phyloP scores from a whole-genome alignment of 805 yeast genomes.

The Lipomyces orientalis region DNA sequence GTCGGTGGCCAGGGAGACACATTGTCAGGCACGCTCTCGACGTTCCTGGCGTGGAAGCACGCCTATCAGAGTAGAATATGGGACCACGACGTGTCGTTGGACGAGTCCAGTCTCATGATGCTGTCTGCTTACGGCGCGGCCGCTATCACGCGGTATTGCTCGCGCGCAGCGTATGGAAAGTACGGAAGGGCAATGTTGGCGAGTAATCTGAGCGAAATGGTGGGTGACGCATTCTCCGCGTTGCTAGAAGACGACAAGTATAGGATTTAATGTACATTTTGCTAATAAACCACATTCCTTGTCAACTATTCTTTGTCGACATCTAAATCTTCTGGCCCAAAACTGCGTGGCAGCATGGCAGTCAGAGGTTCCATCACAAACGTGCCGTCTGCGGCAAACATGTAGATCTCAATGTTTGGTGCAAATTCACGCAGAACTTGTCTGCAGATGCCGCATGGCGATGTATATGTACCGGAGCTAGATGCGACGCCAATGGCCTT shows the following conservation, averaged over 20 bases:
- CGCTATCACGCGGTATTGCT: constrained; percentile 67
- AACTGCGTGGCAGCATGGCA: constrained; percentile 76
- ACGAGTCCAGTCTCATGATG: constrained; percentile 44
- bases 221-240: constrained; percentile 66
- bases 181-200: constrained; percentile 85
- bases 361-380: constrained; percentile 51
- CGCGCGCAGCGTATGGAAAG: constrained; percentile 64
- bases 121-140: constrained; percentile 71
- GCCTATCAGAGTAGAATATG: constrained; percentile 67
- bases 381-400: constrained; percentile 66
- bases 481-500: constrained; percentile 71
- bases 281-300: background rate
- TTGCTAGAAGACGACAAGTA: constrained; percentile 44
- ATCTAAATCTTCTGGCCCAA: constrained; percentile 76
- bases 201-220: constrained; percentile 71
- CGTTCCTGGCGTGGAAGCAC: constrained; percentile 78
- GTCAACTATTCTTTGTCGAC: constrained; percentile 12
- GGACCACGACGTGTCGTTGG: constrained; percentile 52
- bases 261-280: constrained; percentile 15
- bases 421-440: constrained; percentile 88
- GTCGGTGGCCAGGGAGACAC: constrained; percentile 99
- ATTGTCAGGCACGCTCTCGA: constrained; percentile 81
- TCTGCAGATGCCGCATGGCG: constrained; percentile 96
- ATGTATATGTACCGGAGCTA: constrained; percentile 60
- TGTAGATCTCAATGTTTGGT: constrained; percentile 61